These are phyloP conservation scores for Cadophora malorum DNA, from an alignment of 2,329 filamentous ascomycete species.

Conservation along the genomic window DNA sequence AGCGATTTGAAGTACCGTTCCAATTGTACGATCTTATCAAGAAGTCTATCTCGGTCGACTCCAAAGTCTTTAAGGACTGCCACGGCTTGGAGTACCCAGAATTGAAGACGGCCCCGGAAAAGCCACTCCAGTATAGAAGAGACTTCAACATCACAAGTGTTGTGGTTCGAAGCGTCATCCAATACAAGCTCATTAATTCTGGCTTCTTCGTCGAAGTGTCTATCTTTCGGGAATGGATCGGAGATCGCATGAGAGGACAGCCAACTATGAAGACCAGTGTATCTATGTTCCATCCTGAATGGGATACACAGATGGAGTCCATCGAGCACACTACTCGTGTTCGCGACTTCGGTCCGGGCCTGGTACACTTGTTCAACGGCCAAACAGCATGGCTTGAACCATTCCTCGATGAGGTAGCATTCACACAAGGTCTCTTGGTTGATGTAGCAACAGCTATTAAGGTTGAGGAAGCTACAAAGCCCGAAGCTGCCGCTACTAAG, in stretches of 20 bases:
- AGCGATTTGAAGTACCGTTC: slow-evolving; percentile 27
- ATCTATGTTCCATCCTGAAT: slow-evolving; percentile 41
- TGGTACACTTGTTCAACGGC: slow-evolving; percentile 38
- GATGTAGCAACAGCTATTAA: slow-evolving; percentile 13
- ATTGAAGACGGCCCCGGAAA: no score
- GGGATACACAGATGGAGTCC: slow-evolving; percentile 42
- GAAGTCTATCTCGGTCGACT: slow-evolving; percentile 31
- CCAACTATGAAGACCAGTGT: slow-evolving; percentile 39
- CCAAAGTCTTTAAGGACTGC: slow-evolving; percentile 32
- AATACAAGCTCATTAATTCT: slow-evolving; percentile 36
- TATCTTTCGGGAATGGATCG: slow-evolving; percentile 43
- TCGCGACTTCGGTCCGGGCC: slow-evolving; percentile 37
- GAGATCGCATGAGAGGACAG: slow-evolving; percentile 16
- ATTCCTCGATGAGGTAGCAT: slow-evolving; percentile 35
- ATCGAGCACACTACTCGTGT: slow-evolving; percentile 33
- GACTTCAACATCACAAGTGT: slow-evolving; percentile 33
- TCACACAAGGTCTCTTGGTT: slow-evolving; percentile 30
- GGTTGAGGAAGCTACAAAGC: background rate
- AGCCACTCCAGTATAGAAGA: no score
- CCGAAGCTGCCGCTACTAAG: slow-evolving; percentile 7
- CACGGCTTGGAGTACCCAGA: slow-evolving; percentile 39
- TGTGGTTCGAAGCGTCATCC: slow-evolving; percentile 38
- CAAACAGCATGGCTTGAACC: slow-evolving; percentile 30
- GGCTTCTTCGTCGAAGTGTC: slow-evolving; percentile 42
- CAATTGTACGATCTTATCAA: slow-evolving; percentile 33